These are phyloP conservation scores for Euphorbia neoarborescens DNA, from an alignment of 441 rosid species.

Conservation along the genomic window DNA sequence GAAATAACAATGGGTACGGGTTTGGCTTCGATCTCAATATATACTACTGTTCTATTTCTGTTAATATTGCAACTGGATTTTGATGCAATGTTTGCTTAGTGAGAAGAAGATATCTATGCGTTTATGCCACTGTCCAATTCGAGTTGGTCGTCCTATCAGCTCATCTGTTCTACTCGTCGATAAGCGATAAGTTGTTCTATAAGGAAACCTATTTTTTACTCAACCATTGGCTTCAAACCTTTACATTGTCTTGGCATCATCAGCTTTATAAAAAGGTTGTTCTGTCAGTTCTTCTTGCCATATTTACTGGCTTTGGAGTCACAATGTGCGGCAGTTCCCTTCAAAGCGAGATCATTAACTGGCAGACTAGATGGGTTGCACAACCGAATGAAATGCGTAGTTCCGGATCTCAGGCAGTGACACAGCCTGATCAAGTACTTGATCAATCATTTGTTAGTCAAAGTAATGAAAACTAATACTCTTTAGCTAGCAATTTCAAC, in stretches of 20 bases:
- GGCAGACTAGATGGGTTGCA: slow-evolving; percentile 29
- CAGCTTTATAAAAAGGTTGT: slow-evolving; percentile 68
- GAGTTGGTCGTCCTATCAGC: slow-evolving; percentile 61
- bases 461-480: slow-evolving; percentile 18
- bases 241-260: slow-evolving; percentile 18
- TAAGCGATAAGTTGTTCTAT: slow-evolving; percentile 24
- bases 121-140: slow-evolving; percentile 64
- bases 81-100: slow-evolving; percentile 34
- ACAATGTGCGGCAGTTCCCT: slow-evolving; percentile 54
- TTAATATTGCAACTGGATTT: slow-evolving; percentile 8
- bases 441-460: slow-evolving; percentile 12
- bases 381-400: slow-evolving; percentile 21
- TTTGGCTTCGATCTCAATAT: slow-evolving; percentile 5
- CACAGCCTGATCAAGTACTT: slow-evolving; percentile 25
- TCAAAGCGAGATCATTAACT: slow-evolving; percentile 37
- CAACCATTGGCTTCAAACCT: neutral
- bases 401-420: slow-evolving; percentile 18
- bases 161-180: slow-evolving; percentile 70
- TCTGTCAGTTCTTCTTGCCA: slow-evolving; percentile 60
- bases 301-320: slow-evolving; percentile 67
- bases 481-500: slow-evolving; percentile 19
- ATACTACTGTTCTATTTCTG: neutral
- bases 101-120: slow-evolving; percentile 55
- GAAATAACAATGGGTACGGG: slow-evolving; percentile 79
- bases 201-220: too few relatives aligned